These are phyloP conservation scores for Moniliophthora roreri DNA, from an alignment of 1,284 basidiomycete species.

Conservation along the genomic window DNA sequence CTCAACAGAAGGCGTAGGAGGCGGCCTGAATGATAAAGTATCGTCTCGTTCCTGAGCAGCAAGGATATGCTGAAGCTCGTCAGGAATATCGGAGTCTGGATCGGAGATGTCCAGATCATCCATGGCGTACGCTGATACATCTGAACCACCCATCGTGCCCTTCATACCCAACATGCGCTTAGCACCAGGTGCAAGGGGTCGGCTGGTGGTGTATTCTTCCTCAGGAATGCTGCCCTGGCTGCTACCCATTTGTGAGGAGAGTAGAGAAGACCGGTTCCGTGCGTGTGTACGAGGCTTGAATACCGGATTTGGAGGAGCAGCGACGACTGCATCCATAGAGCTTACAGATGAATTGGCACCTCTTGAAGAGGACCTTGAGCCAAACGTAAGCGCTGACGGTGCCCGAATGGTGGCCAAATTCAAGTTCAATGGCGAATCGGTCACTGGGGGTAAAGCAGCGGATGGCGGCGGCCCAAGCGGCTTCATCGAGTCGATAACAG, in stretches of 20 bases:
- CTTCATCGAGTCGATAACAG: slow-evolving; percentile 17
- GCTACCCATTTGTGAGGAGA: slow-evolving; percentile 15
- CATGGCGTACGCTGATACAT: slow-evolving; percentile 41
- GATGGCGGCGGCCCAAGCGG: slow-evolving; percentile 21
- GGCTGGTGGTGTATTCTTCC: slow-evolving; percentile 13
- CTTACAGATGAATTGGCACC: slow-evolving; percentile 23
- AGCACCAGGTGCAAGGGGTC: slow-evolving; percentile 48
- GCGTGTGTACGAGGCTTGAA: slow-evolving; percentile 44
- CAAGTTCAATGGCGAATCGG: slow-evolving; percentile 6
- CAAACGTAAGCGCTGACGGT: slow-evolving; percentile 49
- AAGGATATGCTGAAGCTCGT: slow-evolving; percentile 69
- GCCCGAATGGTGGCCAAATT: slow-evolving; percentile 29
- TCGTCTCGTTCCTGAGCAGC: slow-evolving; percentile 43
- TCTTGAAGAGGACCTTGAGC: slow-evolving; percentile 39
- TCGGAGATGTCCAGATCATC: slow-evolving; percentile 50
- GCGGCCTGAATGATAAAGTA: slow-evolving; percentile 41
- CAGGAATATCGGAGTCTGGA: slow-evolving; percentile 73
- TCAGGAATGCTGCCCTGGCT: slow-evolving; percentile 26
- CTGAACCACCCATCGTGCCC: slow-evolving; percentile 64
- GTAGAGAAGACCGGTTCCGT: slow-evolving; percentile 37
- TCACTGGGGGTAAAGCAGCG: slow-evolving; percentile 9
- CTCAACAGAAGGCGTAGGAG: slow-evolving; percentile 42
- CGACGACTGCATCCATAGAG: slow-evolving; percentile 29
- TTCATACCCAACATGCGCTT: slow-evolving; percentile 57
- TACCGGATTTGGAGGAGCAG: slow-evolving; percentile 35